A percentile compares a stretch with the other conserved stretches of the same genome.
phyloP scores from a whole-genome alignment of 129 eudicot genomes.

The Oenanthe sinensis region DNA sequence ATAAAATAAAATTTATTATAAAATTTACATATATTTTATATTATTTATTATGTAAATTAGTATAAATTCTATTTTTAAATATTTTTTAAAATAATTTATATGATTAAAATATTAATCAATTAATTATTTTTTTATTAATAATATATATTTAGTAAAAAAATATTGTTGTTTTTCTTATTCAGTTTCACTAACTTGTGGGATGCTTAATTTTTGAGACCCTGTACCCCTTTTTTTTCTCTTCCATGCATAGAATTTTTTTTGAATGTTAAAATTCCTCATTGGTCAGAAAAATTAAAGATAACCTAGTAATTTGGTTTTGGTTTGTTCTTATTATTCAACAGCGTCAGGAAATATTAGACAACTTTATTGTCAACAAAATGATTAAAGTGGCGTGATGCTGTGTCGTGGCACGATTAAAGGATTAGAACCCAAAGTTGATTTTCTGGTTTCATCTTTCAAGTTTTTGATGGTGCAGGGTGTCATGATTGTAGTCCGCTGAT shows the following conservation, averaged over 20 bases:
- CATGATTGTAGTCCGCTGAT: constrained; percentile 9
- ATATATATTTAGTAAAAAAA: too few species aligned
- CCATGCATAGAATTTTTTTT: not conserved
- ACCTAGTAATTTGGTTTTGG: not conserved
- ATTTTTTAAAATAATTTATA: too few species aligned
- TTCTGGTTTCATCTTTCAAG: constrained; percentile 9
- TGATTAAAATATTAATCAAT: too few species aligned
- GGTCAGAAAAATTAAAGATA: not conserved
- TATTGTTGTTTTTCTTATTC: not conserved
- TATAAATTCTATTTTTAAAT: too few species aligned
- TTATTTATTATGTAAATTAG: too few species aligned
- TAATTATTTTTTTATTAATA: too few species aligned
- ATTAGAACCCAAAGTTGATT: not conserved
- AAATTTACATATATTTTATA: too few species aligned
- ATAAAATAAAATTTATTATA: too few species aligned
- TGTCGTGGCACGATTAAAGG: constrained; percentile 4
- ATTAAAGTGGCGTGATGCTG: constrained; percentile 27
- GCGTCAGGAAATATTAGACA: constrained; percentile 97
- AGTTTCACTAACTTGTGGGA: not conserved
- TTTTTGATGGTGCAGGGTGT: constrained; percentile 12
- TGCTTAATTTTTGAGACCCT: not conserved
- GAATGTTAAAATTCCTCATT: not conserved
- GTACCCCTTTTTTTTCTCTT: not conserved
- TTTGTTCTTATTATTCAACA: constrained; percentile 20
- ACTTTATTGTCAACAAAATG: constrained; percentile 84